Evolutionary conservation across 495 filamentous ascomycete species (phyloP), one percentile per base, ranked within the genome.

Genomic region (Lasiosphaeria ovina): DNA sequence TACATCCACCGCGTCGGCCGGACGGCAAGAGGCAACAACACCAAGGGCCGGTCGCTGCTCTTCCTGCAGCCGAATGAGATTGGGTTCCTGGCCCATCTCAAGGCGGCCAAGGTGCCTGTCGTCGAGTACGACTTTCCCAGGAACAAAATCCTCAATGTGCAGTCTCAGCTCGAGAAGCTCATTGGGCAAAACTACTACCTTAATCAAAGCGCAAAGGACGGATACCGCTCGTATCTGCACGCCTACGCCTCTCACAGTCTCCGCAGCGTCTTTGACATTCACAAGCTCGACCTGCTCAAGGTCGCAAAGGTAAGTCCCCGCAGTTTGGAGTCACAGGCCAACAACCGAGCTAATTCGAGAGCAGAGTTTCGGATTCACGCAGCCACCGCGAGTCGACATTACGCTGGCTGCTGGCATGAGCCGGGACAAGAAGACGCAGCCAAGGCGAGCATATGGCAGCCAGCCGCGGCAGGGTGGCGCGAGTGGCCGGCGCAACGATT

Each of bases 1-100:
- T 97, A 98, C 74, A 97, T 98, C 67, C 94, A 98, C 77, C 91
- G 94, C 42, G 94, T 98, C 42, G 94, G 94, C 60, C 90, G 94
- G 61, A 98, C 94, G 9, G 94, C 95, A 1, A 84, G 94, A 73
- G 93, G 93, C 57, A 81, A 87, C 52, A 88, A 89, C 68, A 86
- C 86, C 61, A 92, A 91, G 77, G 93, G 93, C 34, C 86, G 84
- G 62, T 91, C 87, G 59, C 77, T 96, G 58, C 86, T 98, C 76
- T 97, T 98, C 79, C 75, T 98, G 55, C 91, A 96, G 72, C 95
- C 94, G 1, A 87, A 85, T 36, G 94, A 98, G 74, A 83, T 96
- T 17, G 93, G 92, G 16, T 98, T 98, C 81, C 76, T 98, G 33
- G 88, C 88, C 61, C 89, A 96, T 66, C 81, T 98, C 51, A 96